Evolutionary conservation across 139 green algal species (phyloP), one percentile per base, ranked within the genome.

Genomic region (Picochlorum costavermella): DNA sequence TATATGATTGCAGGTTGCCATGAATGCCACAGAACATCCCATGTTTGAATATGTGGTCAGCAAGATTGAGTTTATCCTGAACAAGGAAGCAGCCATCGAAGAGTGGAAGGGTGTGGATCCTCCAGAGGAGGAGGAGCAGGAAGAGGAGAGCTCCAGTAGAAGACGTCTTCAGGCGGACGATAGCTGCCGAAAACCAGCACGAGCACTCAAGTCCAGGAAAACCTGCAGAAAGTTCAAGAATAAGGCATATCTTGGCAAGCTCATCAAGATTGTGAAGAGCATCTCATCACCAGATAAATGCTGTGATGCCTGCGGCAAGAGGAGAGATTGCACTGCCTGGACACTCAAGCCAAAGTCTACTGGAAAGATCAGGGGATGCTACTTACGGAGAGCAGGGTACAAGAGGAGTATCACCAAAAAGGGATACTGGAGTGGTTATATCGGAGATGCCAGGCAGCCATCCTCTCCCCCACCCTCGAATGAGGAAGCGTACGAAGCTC

Each of bases 241-340:
- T 14, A 53, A 53, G n/a, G 46, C 46, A 23, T 53, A 53, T 14
- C 46, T 61, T 26, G 46, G 46, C 17, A 64, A 64, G n/a, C 23
- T 56, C 20, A 64, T 56, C 25, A 59, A 29, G 20, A 20, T 28
- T 56, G 56, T 57, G n/a, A 64, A 50, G 29, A 64, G 40, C 46
- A 23, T 53, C 12, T 53, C 46, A 28, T 53, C 46, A 26, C 12
- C 12, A 25, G 20, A 59, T 29, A 25, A 59, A 31, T 64, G 58
- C 58, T 64, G 58, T 3, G 25, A 8, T 29, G 58, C 58, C 14
- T 64, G 58, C 12, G 12, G 25, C 14, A 50, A 56, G 23, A 29
- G 58, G 12, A 29, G 20, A 44, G 58, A 59, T 28, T 64, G 58
- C 20, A 30, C 25, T 4, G 58, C 58, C 11, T 64, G 58, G 58